phyloP scores from a whole-genome alignment of 2,329 filamentous ascomycete genomes.

The Setomelanomma holmii region DNA sequence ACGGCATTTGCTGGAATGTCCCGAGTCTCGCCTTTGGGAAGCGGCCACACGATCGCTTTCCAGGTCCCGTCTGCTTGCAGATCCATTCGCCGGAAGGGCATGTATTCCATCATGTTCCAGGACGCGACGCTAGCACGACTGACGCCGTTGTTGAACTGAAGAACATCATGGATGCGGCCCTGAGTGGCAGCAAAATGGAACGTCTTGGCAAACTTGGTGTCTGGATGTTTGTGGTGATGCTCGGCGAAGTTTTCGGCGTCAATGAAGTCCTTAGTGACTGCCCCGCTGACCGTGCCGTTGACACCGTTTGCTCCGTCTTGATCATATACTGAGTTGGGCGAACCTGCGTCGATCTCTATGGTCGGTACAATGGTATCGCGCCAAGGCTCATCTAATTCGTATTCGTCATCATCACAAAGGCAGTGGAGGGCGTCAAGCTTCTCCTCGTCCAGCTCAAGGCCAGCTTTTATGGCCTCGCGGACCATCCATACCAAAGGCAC shows the following conservation, averaged over 20 bases:
- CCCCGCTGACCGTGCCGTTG: not conserved
- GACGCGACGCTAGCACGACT: constrained; percentile 62
- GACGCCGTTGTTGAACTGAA: constrained; percentile 69
- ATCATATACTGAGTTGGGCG: constrained; percentile 17
- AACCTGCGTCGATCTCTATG: constrained; percentile 43
- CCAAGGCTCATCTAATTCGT: not conserved
- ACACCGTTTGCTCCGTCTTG: not conserved
- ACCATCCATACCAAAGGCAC: constrained; percentile 76
- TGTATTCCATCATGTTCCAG: constrained; percentile 82
- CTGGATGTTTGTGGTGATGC: constrained; percentile 27
- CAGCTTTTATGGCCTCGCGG: constrained; percentile 67
- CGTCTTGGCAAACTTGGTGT: constrained; percentile 61
- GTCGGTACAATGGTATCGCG: constrained; percentile 29
- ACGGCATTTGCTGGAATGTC: constrained; percentile 75
- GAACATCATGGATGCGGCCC: constrained; percentile 72
- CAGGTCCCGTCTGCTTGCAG: constrained; percentile 74
- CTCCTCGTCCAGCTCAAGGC: constrained; percentile 72
- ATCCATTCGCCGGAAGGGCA: constrained; percentile 84
- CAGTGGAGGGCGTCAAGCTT: constrained; percentile 74
- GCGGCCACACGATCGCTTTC: constrained; percentile 81
- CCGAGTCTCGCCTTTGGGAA: constrained; percentile 78
- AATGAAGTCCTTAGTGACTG: constrained; percentile 8
- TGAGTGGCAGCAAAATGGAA: constrained; percentile 63
- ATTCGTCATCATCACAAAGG: constrained; percentile 53
- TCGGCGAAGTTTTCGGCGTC: constrained; percentile 23